These are phyloP conservation scores for Strobilomyces confusus DNA, from an alignment of 768 basidiomycete genomes.

Conservation along the genomic window DNA sequence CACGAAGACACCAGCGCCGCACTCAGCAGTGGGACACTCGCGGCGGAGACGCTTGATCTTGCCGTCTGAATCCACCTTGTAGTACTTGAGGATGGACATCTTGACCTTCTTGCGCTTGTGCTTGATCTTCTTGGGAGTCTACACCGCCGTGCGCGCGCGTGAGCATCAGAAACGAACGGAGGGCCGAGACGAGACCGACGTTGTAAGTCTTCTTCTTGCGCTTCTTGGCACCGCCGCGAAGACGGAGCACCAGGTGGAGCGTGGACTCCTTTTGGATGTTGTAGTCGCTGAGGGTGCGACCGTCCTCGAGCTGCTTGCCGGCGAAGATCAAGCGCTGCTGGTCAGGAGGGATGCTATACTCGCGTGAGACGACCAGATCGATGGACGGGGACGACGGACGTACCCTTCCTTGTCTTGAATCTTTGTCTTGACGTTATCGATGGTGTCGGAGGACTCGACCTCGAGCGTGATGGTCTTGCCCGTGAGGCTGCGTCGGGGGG, in stretches of 20 bases:
- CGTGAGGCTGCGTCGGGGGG: slow-evolving; percentile 68
- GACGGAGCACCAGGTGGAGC: slow-evolving; percentile 93
- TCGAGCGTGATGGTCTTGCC: slow-evolving; percentile 99
- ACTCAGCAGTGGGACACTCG: slow-evolving; percentile 85
- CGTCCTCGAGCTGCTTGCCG: slow-evolving; percentile 99
- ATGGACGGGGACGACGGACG: slow-evolving; percentile 14
- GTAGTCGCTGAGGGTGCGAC: slow-evolving; percentile 91
- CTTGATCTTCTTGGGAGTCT: slow-evolving; percentile 99
- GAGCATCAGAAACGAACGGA: neutral
- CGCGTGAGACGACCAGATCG: slow-evolving; percentile 1
- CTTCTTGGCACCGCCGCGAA: slow-evolving; percentile 99
- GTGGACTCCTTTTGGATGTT: slow-evolving; percentile 99
- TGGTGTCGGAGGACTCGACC: slow-evolving; percentile 95
- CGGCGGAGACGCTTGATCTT: slow-evolving; percentile 99
- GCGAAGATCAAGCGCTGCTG: slow-evolving; percentile 99
- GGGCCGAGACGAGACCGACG: slow-evolving; percentile 43
- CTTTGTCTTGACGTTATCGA: slow-evolving; percentile 97
- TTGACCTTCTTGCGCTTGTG: slow-evolving; percentile 99
- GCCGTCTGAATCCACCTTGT: slow-evolving; percentile 99
- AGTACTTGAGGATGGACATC: slow-evolving; percentile 99
- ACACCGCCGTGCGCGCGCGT: slow-evolving; percentile 4
- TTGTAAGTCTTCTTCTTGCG: slow-evolving; percentile 99
- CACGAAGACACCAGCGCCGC: slow-evolving; percentile 84
- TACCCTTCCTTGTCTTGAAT: slow-evolving; percentile 98
- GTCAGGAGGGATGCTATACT: slow-evolving; percentile 76